These are phyloP conservation scores for Didymella exigua DNA, from an alignment of 2,329 filamentous ascomycete species.

Conservation along the genomic window DNA sequence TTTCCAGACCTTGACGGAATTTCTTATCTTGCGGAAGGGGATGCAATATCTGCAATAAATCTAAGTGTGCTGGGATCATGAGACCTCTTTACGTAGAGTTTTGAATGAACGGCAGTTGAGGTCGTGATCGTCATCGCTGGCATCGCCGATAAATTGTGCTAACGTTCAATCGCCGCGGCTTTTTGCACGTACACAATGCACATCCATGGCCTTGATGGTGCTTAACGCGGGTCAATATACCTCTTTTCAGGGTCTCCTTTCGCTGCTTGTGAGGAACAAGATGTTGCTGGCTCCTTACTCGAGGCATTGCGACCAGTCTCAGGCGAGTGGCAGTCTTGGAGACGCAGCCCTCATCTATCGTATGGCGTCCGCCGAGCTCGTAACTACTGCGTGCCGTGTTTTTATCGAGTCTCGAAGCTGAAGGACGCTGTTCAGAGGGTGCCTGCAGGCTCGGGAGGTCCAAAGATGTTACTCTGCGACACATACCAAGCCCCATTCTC, in stretches of 20 bases:
- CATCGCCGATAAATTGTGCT: constrained; percentile 9
- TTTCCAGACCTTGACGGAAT: constrained; percentile 1
- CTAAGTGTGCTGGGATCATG: neutral
- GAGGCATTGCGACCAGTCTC: constrained; percentile 3
- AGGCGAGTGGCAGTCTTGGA: constrained; percentile 14
- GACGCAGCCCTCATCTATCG: constrained; percentile 9
- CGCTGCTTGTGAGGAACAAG: constrained; percentile 9
- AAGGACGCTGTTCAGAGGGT: constrained; percentile 13
- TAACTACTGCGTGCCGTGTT: constrained; percentile 9
- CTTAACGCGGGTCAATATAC: constrained; percentile 13
- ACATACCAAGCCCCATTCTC: constrained; percentile 28
- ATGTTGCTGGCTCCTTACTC: neutral
- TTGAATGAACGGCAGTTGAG: constrained; percentile 6
- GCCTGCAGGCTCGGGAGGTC: constrained; percentile 12
- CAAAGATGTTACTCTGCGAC: constrained; percentile 9
- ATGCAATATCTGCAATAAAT: neutral
- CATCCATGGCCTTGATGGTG: constrained; percentile 3
- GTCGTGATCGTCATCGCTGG: neutral
- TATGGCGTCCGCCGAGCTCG: constrained; percentile 17
- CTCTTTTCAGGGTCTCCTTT: constrained; percentile 5
- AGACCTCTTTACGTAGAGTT: neutral
- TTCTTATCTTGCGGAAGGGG: neutral
- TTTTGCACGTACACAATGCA: no score
- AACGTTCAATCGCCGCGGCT: constrained; percentile 14
- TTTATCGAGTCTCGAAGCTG: constrained; percentile 14